phyloP scores from a whole-genome alignment of 164 flowering plant species.

The Chimonanthus praecox region DNA sequence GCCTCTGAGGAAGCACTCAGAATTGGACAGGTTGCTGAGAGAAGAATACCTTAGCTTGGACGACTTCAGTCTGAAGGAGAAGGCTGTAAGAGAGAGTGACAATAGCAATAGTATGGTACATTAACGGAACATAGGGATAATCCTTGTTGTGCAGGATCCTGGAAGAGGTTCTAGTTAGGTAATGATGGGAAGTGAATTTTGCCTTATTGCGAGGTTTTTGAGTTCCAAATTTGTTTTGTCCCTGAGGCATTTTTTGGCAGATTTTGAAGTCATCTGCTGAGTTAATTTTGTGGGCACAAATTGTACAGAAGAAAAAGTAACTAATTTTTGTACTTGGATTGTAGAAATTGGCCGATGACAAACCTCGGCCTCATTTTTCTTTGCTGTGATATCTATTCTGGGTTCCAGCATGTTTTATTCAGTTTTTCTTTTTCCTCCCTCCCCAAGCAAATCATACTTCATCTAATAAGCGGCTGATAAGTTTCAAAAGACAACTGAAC shows the following conservation, averaged over 20 bases:
- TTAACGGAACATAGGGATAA: constrained; percentile 7
- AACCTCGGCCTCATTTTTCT: not conserved
- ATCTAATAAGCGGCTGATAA: too few species aligned
- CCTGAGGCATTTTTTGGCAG: constrained; percentile 22
- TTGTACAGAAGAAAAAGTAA: too few species aligned
- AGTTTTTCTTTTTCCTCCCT: too few species aligned
- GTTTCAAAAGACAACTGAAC: too few species aligned
- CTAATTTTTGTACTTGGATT: not conserved
- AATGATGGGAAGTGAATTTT: not conserved
- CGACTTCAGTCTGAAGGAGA: constrained; percentile 72
- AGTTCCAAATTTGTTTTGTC: constrained; percentile 2
- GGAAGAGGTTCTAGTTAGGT: constrained; percentile 17
- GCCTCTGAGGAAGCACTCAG: constrained; percentile 62
- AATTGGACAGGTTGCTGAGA: constrained; percentile 67
- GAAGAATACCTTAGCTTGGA: constrained; percentile 68
- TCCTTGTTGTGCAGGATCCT: constrained; percentile 8
- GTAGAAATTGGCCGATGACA: not conserved
- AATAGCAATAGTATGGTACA: constrained; percentile 9
- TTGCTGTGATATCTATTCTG: too few species aligned
- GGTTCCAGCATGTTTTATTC: too few species aligned
- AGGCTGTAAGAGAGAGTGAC: constrained; percentile 15
- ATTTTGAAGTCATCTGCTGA: constrained; percentile 22
- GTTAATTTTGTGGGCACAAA: not conserved
- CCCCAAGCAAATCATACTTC: too few species aligned
- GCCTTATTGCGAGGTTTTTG: not conserved